phyloP scores from a whole-genome alignment of 768 basidiomycete species.

The Suillus weaverae region DNA sequence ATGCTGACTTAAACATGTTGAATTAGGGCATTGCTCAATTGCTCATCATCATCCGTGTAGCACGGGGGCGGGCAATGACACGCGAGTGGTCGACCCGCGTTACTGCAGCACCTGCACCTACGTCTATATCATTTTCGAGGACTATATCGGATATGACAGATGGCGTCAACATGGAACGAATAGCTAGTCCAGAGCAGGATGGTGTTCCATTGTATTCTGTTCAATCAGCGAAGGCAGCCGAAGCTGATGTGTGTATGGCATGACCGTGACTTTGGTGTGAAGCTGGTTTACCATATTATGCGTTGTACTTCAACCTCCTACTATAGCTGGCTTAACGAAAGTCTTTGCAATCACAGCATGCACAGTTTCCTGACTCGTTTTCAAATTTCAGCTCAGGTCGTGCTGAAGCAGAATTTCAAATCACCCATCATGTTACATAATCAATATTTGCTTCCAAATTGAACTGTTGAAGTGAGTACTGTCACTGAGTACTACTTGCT shows the following conservation, averaged over 20 bases:
- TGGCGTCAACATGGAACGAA: background rate
- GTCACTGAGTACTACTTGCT: no score
- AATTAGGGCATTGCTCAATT: slow-evolving; percentile 34
- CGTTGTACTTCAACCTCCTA: background rate
- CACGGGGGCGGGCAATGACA: slow-evolving; percentile 26
- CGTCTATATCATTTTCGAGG: background rate
- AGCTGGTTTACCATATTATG: background rate
- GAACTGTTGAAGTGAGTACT: no score
- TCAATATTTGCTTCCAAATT: no score
- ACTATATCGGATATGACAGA: background rate
- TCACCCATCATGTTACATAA: no score
- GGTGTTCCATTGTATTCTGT: background rate
- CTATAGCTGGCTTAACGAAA: background rate
- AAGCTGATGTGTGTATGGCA: background rate
- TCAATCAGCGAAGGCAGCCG: background rate
- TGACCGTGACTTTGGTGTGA: background rate
- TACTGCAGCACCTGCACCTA: background rate
- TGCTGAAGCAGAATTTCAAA: no score
- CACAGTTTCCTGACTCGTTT: no score
- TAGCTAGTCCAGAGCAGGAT: background rate
- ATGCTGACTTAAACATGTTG: background rate
- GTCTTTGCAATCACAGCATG: background rate
- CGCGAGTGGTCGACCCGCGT: background rate
- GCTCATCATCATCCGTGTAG: slow-evolving; percentile 38
- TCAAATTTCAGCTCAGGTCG: no score